A percentile compares a stretch with the other conserved stretches of the same genome.
Conservation (phyloP, 1,284 basidiomycete species). For the Coriolopsis trogii region DNA sequence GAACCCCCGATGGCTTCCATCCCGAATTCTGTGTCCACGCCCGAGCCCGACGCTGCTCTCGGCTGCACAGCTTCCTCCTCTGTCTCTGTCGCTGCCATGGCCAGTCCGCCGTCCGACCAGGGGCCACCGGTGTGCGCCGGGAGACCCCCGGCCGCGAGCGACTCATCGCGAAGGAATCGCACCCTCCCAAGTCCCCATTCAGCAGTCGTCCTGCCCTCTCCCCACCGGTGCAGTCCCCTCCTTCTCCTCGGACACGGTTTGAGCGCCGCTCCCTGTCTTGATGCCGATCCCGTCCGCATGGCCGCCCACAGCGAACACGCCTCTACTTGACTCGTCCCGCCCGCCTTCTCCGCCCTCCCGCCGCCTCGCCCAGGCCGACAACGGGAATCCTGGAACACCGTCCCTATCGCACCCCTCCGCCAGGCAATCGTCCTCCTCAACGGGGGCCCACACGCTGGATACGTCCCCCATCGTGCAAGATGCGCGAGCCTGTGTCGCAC, state of each 20-base stretch:
- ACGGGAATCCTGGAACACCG: not conserved
- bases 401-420: not conserved
- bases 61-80: constrained; percentile 1
- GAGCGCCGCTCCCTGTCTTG: not conserved
- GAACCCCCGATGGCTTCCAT: not conserved
- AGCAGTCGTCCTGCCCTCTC: not conserved
- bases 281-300: constrained; percentile 1
- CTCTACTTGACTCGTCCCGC: not conserved
- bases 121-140: not conserved
- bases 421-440: not conserved
- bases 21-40: not conserved
- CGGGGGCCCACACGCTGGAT: not conserved
- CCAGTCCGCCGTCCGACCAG: not conserved
- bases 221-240: not conserved
- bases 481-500: not conserved
- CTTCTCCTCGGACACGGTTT: not conserved
- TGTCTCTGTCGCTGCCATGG: not conserved
- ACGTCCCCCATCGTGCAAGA: not conserved
- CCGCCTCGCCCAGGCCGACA: no score
- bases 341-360: not conserved
- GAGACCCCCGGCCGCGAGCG: not conserved
- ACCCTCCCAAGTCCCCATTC: not conserved
- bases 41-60: not conserved
- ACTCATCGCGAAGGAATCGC: constrained; percentile 1
- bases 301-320: not conserved